Evolutionary conservation across 495 filamentous ascomycete species (phyloP), one percentile per base, ranked within the genome.

Genomic region (Daldinia decipiens): DNA sequence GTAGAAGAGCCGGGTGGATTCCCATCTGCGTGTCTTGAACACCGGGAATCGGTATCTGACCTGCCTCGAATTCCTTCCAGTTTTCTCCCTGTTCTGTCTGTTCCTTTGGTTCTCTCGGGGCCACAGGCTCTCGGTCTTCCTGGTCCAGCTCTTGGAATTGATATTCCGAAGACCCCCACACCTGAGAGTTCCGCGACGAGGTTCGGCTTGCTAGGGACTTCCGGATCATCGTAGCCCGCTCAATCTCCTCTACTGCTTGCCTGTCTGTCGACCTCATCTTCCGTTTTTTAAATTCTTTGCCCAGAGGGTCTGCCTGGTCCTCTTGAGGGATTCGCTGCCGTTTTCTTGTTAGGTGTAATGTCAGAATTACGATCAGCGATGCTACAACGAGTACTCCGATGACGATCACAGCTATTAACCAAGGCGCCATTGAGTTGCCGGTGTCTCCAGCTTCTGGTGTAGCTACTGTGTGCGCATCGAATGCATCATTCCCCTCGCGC

Each of bases 191-290:
- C 31, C 73, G 64, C 27, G 70, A 68, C 15, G 74, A 78, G 0
- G 76, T 77, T 26, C 83, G 78, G 15, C 67, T 80, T 19, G 81
- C 81, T 1, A 84, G 71, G 0, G 83, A 85, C 66, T 85, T 85
- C 27, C 81, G 77, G 59, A 85, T 85, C 73, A 85, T 83, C 52
- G 63, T 71, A 9, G 67, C 72, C 17, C 83, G 70, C 62, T 82
- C 78, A 19, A 71, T 59, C 39, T 84, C 82, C 47, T 83, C 77
- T 45, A 79, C 74, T 19, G 71, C 71, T 6, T 55, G 50, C 40
- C 65, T 68, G 7, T 81, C 73, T 9, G 53, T 32, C 11, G 60
- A 39, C 62, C 68, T 80, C 69, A 77, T 59, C 55, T 75, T 80
- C 52, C 63, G 31, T 60, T 56, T 72, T 36, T 58, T 54, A 12